These are phyloP conservation scores for Castanopsis chinensis DNA, from an alignment of 306 rosid genomes.

Conservation along the genomic window DNA sequence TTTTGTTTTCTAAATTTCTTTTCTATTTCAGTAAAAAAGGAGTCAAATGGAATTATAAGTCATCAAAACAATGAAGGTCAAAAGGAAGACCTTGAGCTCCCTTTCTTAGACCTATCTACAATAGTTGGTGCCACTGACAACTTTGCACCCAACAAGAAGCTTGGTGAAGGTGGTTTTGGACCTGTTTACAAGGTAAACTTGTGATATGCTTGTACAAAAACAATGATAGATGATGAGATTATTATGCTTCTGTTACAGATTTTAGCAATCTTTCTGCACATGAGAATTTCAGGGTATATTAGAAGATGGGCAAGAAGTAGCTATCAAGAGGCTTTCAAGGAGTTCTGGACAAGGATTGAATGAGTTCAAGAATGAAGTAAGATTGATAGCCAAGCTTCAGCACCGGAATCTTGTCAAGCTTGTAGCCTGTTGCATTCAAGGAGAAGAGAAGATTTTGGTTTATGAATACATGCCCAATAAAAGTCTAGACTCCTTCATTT, in stretches of 20 bases:
- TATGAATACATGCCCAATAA: constrained; percentile 64
- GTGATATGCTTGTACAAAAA: neutral
- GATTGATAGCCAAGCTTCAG: constrained; percentile 59
- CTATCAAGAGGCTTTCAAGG: constrained; percentile 57
- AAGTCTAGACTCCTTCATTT: constrained; percentile 65
- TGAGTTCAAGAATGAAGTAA: constrained; percentile 62
- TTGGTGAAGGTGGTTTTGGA: constrained; percentile 69
- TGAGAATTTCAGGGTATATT: constrained; percentile 46
- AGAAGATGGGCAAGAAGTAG: constrained; percentile 44
- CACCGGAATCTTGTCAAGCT: constrained; percentile 70
- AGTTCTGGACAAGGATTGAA: constrained; percentile 55
- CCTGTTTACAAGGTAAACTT: constrained; percentile 45
- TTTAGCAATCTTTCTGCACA: too few relatives aligned
- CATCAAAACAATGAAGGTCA: neutral
- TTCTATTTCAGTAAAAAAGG: neutral
- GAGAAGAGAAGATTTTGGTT: constrained; percentile 47
- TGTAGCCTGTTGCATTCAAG: constrained; percentile 55
- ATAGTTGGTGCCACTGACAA: constrained; percentile 39
- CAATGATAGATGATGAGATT: neutral
- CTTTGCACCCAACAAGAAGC: constrained; percentile 43
- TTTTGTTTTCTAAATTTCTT: neutral
- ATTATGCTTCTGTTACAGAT: too few relatives aligned
- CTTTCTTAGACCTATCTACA: constrained; percentile 32
- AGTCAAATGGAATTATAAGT: neutral
- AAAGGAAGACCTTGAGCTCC: constrained; percentile 48